phyloP scores from a whole-genome alignment of 352 stramenopile species.

The Pythium insidiosum region DNA sequence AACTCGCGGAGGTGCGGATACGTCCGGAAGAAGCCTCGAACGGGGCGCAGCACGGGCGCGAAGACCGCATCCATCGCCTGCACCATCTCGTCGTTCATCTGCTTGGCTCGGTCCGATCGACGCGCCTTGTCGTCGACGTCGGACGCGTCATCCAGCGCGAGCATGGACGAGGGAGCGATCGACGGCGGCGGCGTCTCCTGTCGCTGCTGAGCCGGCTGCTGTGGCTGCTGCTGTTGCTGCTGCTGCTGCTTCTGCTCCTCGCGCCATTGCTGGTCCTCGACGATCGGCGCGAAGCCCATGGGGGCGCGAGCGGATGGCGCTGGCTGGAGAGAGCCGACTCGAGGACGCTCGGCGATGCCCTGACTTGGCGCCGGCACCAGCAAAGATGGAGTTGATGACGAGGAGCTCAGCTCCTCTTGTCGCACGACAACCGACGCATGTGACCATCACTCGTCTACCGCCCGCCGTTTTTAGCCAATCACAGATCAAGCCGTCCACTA shows the following conservation, averaged over 20 bases:
- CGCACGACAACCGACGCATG: too few relatives aligned
- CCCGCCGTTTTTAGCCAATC: too few relatives aligned
- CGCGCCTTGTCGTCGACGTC: background rate
- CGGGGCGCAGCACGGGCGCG: slow-evolving; percentile 4
- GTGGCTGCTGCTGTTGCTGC: background rate
- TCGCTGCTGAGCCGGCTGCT: background rate
- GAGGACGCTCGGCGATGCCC: too few relatives aligned
- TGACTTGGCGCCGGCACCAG: too few relatives aligned
- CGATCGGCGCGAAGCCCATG: slow-evolving; percentile 12
- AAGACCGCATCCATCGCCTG: background rate
- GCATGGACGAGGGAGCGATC: background rate
- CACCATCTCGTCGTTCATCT: slow-evolving; percentile 1
- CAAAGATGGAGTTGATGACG: too few relatives aligned
- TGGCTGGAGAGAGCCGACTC: too few relatives aligned
- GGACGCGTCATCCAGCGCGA: background rate
- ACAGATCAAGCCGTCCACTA: too few relatives aligned
- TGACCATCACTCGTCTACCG: too few relatives aligned
- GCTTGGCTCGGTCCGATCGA: too few relatives aligned
- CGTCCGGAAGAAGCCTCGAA: slow-evolving; percentile 30
- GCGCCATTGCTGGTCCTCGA: slow-evolving; percentile 11
- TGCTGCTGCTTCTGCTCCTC: slow-evolving; percentile 3
- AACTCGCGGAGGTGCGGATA: slow-evolving; percentile 78
- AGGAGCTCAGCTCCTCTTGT: too few relatives aligned
- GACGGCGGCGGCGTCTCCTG: background rate
- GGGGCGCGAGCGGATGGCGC: too few relatives aligned